phyloP scores from a whole-genome alignment of 2,329 filamentous ascomycete genomes.

The Aspergillus fumigatiaffinis region DNA sequence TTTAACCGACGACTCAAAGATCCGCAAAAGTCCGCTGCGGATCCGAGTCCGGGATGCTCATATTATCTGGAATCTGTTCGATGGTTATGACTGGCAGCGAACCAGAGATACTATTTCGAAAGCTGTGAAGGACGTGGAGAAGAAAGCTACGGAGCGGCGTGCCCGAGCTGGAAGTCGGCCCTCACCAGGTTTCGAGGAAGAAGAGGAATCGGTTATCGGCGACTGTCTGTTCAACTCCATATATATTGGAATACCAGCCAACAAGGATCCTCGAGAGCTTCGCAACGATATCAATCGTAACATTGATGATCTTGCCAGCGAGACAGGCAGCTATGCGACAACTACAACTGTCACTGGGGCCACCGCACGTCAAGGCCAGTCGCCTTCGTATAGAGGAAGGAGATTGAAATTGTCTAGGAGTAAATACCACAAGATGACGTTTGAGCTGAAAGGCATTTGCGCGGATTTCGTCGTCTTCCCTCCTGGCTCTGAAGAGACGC shows the following conservation, averaged over 20 bases:
- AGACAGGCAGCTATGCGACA: constrained; percentile 84
- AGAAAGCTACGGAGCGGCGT: constrained; percentile 71
- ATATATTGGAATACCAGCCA: constrained; percentile 88
- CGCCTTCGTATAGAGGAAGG: constrained; percentile 45
- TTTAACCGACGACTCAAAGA: constrained; percentile 57
- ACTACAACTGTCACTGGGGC: constrained; percentile 54
- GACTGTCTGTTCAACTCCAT: constrained; percentile 99
- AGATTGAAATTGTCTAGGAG: constrained; percentile 75
- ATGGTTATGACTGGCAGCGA: constrained; percentile 92
- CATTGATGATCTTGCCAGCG: constrained; percentile 78
- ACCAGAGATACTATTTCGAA: constrained; percentile 84
- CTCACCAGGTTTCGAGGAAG: constrained; percentile 53
- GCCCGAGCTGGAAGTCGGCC: constrained; percentile 55
- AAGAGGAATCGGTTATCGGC: constrained; percentile 81
- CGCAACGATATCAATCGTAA: constrained; percentile 81
- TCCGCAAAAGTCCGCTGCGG: constrained; percentile 66
- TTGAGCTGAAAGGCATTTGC: constrained; percentile 81
- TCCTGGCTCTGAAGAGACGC: constrained; percentile 70
- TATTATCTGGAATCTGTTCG: constrained; percentile 95
- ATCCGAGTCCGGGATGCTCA: constrained; percentile 81
- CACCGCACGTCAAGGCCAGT: constrained; percentile 34
- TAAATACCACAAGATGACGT: constrained; percentile 90
- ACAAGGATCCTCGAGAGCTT: constrained; percentile 78
- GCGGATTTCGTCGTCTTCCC: constrained; percentile 80
- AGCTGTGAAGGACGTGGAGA: constrained; percentile 83